Base-by-base conservation (phyloP, 768 basidiomycete genomes). In the Auricularia sp. region DNA sequence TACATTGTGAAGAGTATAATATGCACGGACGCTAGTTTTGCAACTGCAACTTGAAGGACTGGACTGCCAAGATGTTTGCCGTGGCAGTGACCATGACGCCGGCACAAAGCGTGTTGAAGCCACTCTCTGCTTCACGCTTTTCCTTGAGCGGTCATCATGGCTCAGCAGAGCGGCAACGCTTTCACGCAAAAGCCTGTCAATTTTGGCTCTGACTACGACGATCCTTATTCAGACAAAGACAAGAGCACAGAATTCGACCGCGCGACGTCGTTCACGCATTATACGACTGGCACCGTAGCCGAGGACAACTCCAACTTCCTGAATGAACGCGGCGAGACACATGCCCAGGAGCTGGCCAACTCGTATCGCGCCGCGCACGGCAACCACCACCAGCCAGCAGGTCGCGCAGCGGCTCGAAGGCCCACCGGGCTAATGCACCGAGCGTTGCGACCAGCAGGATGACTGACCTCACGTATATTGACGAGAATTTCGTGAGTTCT, bases 401-500 rank as follows among this genome's bases (percentile, higher is more conserved):
- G 34, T 14, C 33, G 16, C 24, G 51, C 21, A 13, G 42, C 21
- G 42, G 18, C 24, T 42, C 51, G 34, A 42, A 54, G 47, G 21
- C 33, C 8, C 37, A 36, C 54, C 21, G 47, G 64, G 18, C 64
- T 33, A 51, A 42, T 14, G 18, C 24, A 8, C 64, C 47, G 39
- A 64, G 54, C 47, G 54, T 62, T 13, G 51, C 54, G n/a, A 10
- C 39, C 35, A 39, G 37, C 13, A 63, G 62, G 37, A 47, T 62
- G 29, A 56, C 51, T 18, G 51, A 61, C 14, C 61, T 71, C 10
- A 66, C 68, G 6, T 71, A 73, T 63, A 66, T 68, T 54, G 69
- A 73, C 63, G 68, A 70, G 39, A 69, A 73, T 39, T 67, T 67
- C 62, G 56, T 59, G 56, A 21, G 56, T 33, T 7, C 56, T 14